Percentiles rank a stretch among this genome's conserved stretches.
Evolutionary conservation across 2,329 filamentous ascomycete species (phyloP).

Genomic region (Colletotrichum chlorophyti): DNA sequence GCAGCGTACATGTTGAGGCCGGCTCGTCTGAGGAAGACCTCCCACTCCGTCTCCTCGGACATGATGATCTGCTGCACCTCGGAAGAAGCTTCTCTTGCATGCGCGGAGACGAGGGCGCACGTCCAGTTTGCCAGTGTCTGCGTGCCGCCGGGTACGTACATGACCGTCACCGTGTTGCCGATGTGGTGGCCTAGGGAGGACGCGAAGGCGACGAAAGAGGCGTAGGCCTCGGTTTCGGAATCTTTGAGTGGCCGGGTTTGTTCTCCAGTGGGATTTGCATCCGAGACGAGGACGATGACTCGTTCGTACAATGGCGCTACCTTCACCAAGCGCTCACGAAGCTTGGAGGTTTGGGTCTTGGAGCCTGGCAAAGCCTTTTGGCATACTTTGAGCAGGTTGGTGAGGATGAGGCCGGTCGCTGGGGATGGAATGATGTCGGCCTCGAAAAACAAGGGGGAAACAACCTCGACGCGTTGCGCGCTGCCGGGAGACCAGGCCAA

Average conservation of each 20-base stretch:
- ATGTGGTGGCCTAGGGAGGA: constrained; percentile 41
- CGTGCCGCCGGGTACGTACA: constrained; percentile 58
- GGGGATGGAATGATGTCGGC: constrained; percentile 79
- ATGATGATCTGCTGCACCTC: constrained; percentile 42
- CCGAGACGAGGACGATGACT: constrained; percentile 73
- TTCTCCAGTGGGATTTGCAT: constrained; percentile 52
- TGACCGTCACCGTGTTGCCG: constrained; percentile 41
- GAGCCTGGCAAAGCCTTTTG: constrained; percentile 71
- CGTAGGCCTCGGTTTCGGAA: constrained; percentile 52
- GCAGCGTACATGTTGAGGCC: constrained; percentile 47
- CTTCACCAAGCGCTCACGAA: constrained; percentile 61
- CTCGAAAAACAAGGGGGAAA: constrained; percentile 56
- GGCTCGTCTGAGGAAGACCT: constrained; percentile 40
- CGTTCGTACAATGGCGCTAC: constrained; percentile 69
- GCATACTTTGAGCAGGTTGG: constrained; percentile 73
- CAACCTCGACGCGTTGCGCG: constrained; percentile 30
- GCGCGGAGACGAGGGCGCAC: constrained; percentile 56
- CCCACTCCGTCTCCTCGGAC: constrained; percentile 49
- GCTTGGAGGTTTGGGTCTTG: constrained; percentile 43
- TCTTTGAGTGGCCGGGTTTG: constrained; percentile 43
- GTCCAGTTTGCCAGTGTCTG: constrained; percentile 62
- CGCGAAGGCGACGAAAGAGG: constrained; percentile 58
- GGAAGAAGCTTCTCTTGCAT: constrained; percentile 34
- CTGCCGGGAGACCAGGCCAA: constrained; percentile 40
- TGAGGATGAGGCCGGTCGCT: constrained; percentile 71